A percentile compares a stretch with the other conserved stretches of the same genome.
phyloP scores from a whole-genome alignment of 1,139 yeast species.

The Lodderomyces pseudojiufengensis region DNA sequence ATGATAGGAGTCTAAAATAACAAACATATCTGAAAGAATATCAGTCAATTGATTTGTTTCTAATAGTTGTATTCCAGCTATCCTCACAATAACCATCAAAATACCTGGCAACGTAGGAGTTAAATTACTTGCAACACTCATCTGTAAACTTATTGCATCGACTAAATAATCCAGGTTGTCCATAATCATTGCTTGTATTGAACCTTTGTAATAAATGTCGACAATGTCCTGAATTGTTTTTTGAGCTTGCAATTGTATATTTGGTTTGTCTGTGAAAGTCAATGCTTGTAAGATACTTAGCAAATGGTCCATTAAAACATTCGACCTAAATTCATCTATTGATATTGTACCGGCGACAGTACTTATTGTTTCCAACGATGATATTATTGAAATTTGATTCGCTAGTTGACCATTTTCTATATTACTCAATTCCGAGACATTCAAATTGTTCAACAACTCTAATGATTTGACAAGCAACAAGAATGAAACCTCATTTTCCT shows the following conservation, averaged over 20 bases:
- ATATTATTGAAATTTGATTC: conserved; percentile 23
- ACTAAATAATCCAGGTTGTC: conserved; percentile 78
- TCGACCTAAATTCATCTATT: conserved; percentile 28
- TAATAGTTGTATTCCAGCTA: conserved; percentile 66
- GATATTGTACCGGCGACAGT: conserved; percentile 21
- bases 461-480: conserved; percentile 25
- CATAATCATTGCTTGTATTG: conserved; percentile 51
- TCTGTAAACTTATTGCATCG: conserved; percentile 66
- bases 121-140: conserved; percentile 60
- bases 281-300: conserved; percentile 34
- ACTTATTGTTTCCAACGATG: conserved; percentile 33
- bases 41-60: conserved; percentile 60
- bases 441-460: conserved; percentile 18
- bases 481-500: conserved; percentile 18
- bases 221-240: conserved; percentile 39
- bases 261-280: conserved; percentile 26
- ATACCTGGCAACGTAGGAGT: conserved; percentile 74
- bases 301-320: conserved; percentile 31
- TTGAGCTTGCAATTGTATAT: conserved; percentile 31
- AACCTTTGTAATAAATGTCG: conserved; percentile 50
- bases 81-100: conserved; percentile 58
- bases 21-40: conserved; percentile 68
- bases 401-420: conserved; percentile 3
- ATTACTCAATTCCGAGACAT: background rate
- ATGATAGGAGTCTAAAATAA: conserved; percentile 76